phyloP scores from a whole-genome alignment of 2,329 filamentous ascomycete species.

The Monosporascus sp. region DNA sequence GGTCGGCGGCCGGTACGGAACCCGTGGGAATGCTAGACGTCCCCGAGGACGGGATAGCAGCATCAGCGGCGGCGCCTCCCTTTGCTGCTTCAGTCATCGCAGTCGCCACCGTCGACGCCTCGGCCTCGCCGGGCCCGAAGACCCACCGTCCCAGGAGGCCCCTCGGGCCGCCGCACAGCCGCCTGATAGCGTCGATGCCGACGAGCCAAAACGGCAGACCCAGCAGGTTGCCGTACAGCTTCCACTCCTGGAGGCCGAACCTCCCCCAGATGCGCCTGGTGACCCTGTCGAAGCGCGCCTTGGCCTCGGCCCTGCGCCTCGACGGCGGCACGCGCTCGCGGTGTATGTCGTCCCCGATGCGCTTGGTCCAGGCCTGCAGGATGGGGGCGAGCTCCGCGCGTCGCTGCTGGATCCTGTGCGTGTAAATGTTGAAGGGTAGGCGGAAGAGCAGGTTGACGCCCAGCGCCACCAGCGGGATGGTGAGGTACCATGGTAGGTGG shows the following conservation, averaged over 20 bases:
- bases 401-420: constrained; percentile 23
- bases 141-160: constrained; percentile 32
- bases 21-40: constrained; percentile 6
- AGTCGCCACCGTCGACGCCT: not conserved
- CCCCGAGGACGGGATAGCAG: constrained; percentile 1
- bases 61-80: not conserved
- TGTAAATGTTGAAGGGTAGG: constrained; percentile 42
- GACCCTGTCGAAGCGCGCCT: constrained; percentile 20
- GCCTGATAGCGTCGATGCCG: constrained; percentile 45
- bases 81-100: not conserved
- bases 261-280: constrained; percentile 18
- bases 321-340: constrained; percentile 7
- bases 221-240: constrained; percentile 33
- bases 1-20: constrained; percentile 12
- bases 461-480: constrained; percentile 48
- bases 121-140: constrained; percentile 10
- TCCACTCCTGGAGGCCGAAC: constrained; percentile 45
- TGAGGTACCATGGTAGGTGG: constrained; percentile 48
- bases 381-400: constrained; percentile 27
- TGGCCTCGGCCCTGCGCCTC: constrained; percentile 16
- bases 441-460: constrained; percentile 40
- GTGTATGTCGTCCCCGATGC: constrained; percentile 15
- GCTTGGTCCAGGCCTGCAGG: constrained; percentile 29
- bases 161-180: constrained; percentile 37
- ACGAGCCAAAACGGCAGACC: constrained; percentile 45